These are phyloP conservation scores for Aspergillus chevalieri DNA, from an alignment of 2,329 filamentous ascomycete species.

Conservation along the genomic window DNA sequence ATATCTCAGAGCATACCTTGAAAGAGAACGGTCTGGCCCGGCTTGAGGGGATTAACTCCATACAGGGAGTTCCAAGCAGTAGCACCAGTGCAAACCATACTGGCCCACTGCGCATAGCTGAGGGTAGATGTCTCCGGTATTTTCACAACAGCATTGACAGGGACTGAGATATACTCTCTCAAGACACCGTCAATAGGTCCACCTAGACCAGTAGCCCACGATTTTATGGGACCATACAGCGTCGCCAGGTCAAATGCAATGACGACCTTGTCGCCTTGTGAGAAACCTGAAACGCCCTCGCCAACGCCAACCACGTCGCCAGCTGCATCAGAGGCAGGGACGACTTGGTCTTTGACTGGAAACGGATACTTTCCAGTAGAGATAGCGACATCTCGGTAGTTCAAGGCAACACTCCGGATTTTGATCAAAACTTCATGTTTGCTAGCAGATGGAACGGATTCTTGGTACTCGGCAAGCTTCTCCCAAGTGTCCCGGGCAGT, in stretches of 20 bases:
- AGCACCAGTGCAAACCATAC: slow-evolving; percentile 33
- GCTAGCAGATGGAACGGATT: slow-evolving; percentile 49
- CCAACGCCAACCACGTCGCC: slow-evolving; percentile 36
- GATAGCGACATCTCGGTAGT: slow-evolving; percentile 38
- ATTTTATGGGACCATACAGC: slow-evolving; percentile 21
- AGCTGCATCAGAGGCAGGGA: slow-evolving; percentile 37
- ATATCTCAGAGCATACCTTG: slow-evolving; percentile 16
- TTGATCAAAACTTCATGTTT: slow-evolving; percentile 64
- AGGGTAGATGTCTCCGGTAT: slow-evolving; percentile 22
- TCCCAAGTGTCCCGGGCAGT: slow-evolving; percentile 7
- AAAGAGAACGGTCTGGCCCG: slow-evolving; percentile 12
- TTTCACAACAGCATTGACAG: slow-evolving; percentile 27
- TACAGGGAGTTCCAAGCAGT: slow-evolving; percentile 43
- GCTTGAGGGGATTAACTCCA: slow-evolving; percentile 21
- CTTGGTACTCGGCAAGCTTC: slow-evolving; percentile 4
- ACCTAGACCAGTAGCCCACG: slow-evolving; percentile 20
- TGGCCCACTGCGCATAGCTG: slow-evolving; percentile 26
- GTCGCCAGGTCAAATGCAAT: slow-evolving; percentile 16
- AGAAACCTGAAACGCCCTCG: slow-evolving; percentile 16
- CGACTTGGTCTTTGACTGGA: slow-evolving; percentile 39
- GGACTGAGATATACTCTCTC: slow-evolving; percentile 31
- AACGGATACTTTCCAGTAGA: slow-evolving; percentile 46
- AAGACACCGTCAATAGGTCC: slow-evolving; percentile 30
- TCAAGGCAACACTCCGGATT: slow-evolving; percentile 37
- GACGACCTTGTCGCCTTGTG: slow-evolving; percentile 29